Evolutionary conservation across 202 grass and related monocot species (phyloP).

Genomic region (Cymbopogon flexuosus): DNA sequence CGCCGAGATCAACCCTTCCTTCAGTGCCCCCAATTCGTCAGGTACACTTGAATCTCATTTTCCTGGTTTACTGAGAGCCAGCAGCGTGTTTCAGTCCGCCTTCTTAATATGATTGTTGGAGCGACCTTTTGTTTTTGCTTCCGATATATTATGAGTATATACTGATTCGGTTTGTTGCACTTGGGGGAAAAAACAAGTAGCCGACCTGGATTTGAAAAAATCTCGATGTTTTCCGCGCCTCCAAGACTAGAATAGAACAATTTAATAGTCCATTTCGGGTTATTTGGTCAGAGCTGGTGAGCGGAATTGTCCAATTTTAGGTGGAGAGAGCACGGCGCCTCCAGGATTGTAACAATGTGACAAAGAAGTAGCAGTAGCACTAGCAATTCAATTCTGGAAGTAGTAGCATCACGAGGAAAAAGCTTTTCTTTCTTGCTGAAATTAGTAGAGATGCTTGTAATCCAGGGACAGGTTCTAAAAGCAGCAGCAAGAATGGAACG

Average conservation of each 20-base stretch:
- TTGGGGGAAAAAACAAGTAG: not conserved
- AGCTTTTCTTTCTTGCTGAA: conserved; percentile 8
- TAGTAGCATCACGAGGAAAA: not conserved
- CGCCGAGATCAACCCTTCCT: conserved; percentile 65
- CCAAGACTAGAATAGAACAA: conserved; percentile 14
- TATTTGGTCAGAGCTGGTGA: not conserved
- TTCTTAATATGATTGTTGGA: not conserved
- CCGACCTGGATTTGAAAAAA: not conserved
- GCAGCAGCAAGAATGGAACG: conserved; percentile 40
- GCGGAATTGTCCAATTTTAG: conserved; percentile 7
- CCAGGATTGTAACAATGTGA: not conserved
- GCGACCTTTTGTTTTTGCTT: not conserved
- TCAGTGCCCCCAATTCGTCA: conserved; percentile 51
- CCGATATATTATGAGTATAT: not conserved
- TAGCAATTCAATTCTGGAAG: conserved; percentile 9
- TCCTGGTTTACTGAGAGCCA: conserved; percentile 1
- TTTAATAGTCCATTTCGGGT: not conserved
- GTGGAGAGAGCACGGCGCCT: not conserved
- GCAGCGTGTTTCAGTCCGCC: not conserved
- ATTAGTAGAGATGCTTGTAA: not conserved
- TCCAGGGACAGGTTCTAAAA: conserved; percentile 71
- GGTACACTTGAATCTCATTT: conserved; percentile 25
- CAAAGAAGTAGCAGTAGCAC: not conserved
- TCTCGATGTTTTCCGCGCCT: not conserved
- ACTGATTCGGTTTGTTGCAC: not conserved